Evolutionary conservation across 805 yeast genomes (phyloP), one percentile per base, ranked within the genome.

Genomic region (Helenozyma rhizophorensis): DNA sequence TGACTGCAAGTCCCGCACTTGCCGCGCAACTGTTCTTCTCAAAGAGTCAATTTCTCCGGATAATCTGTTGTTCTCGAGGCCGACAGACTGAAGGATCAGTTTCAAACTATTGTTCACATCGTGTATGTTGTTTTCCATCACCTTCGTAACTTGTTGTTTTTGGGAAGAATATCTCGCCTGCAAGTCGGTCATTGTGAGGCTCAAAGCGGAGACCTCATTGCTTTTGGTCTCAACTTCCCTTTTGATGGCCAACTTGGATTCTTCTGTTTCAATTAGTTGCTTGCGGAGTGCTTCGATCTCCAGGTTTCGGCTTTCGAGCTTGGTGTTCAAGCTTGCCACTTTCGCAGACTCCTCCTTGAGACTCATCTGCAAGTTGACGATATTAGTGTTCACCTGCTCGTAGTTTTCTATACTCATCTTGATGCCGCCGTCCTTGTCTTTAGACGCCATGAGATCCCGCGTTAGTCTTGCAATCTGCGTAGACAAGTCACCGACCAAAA

Each of bases 371-470:
- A 35, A 31, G n/a, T 42, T 33, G 6, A 23, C 28, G 7, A 30
- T 34, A n/a, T 43, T 37, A 6, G 38, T 22, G 13, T 33, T 30
- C 21, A 32, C 39, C 14, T 43, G 41, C 14, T 51, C 42, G 46
- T 80, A 80, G 50, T 78, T 78, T 11, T 60, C 68, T 19, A 74
- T 74, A 46, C 78, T 76, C 70, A 84, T 57, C 48, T 65, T 79
- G 15, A 83, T 68, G 2, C 89, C 88, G 13, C 34, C 42, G 41
- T 80, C 83, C 50, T 73, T 80, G 8, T 63, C 59, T 40, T 80
- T 68, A 0, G 86, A 70, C 0, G 89, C 81, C 23, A 67, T 50
- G 23, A 83, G 56, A 53, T 84, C 93, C 23, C 68, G 65, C 43
- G 77, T 70, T 22, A 81, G 54, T 40, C 73, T 59, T 51, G 59